Base-by-base conservation (phyloP, 2,329 filamentous ascomycete species). In the Pyricularia sp. region DNA sequence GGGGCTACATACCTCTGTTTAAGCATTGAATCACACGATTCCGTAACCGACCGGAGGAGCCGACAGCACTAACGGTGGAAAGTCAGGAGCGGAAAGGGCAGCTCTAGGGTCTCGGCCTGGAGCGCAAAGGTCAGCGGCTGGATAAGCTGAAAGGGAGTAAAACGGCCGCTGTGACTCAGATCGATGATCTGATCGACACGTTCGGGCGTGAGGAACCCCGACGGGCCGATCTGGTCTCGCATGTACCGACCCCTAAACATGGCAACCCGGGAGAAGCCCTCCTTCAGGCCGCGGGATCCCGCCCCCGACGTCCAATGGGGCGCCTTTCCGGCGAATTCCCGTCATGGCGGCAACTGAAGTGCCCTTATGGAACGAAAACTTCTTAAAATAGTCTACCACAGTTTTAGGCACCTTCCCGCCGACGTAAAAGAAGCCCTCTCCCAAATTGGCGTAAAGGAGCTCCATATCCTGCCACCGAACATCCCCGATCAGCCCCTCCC, bases 391-490 rank as follows among this genome's bases (percentile, higher is more conserved):
- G 3, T 79, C 78, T 1, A 74, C 72, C 0, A 69, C 66, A 4
- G 66, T 73, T 2, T 59, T 72, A 1, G 81, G 82, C 4, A 70
- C 61, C 0, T 74, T 72, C 2, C 79, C 80, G 2, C 80, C 80
- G 1, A 79, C 74, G 66, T 79, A 83, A 69, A 84, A 76, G 28
- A 70, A 75, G 0, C 76, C 70, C 0, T 70, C 28, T 2, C 75
- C 75, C 11, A 82, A 74, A 0, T 78, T n/a, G 1, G 30, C 26
- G 0, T 75, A 68, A 0, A 76, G 58, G 5, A 26, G 10, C 0
- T 81, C 77, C 77, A 84, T 80, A 70, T 84, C 81, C 0, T 68
- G 65, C 81, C 82, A 83, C 3, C 17, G 6, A 1, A 26, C 68
- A 0, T 67, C 31, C n/a, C 61, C 7, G 0, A 79, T 28, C 1